Evolutionary conservation across 768 basidiomycete genomes (phyloP).

Genomic region (Tulasnella calospora): DNA sequence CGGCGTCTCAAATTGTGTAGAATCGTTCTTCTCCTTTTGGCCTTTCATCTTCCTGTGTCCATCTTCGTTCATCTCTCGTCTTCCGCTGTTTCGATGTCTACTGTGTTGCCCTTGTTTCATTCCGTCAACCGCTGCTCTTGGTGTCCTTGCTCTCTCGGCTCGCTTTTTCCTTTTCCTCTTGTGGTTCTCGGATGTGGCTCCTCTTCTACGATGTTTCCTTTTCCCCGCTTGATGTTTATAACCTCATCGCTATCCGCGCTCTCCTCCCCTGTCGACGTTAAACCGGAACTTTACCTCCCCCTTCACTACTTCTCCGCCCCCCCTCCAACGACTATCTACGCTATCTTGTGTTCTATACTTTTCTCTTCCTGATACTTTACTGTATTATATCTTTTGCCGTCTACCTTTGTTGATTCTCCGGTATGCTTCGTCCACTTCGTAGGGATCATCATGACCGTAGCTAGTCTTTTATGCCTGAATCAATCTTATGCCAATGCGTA

Average conservation of each 20-base stretch:
- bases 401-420: neutral
- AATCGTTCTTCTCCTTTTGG: neutral
- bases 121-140: neutral
- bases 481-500: neutral
- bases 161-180: neutral
- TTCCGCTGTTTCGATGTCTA: neutral
- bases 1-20: conserved; percentile 1
- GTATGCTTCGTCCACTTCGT: neutral
- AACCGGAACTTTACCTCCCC: neutral
- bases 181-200: neutral
- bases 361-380: neutral
- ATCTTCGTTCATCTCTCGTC: neutral
- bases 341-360: neutral
- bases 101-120: neutral
- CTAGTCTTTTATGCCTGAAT: neutral
- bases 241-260: conserved; percentile 4
- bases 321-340: neutral
- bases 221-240: neutral
- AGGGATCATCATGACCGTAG: neutral
- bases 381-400: neutral
- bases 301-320: neutral
- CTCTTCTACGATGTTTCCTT: neutral
- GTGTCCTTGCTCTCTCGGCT: neutral
- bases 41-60: neutral
- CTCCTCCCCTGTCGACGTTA: neutral